Base-by-base conservation (phyloP, 345 rosid species). In the Brassica incana region DNA sequence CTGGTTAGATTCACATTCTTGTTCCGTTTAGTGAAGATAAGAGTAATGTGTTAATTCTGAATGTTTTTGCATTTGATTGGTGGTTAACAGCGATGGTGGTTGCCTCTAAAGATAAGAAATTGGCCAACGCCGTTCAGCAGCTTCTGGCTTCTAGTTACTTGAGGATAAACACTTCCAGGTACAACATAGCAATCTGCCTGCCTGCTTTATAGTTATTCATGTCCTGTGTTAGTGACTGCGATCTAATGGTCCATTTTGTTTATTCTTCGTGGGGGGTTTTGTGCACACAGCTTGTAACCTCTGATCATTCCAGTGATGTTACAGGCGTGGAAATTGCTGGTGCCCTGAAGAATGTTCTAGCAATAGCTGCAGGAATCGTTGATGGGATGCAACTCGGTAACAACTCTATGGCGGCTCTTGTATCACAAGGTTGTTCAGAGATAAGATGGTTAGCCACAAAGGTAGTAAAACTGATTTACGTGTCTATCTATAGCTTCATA, bases 361-460 rank as follows among this genome's bases (percentile, higher is more conserved):
- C 98, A 40, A 94, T 92, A 78, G 97, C 98, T 23, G 97, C 97
- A 61, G 98, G 98, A 67, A 94, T 92, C 75, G 96, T 94, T 82
- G 96, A 88, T 69, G 97, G 98, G 64, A 87, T 94, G 97, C 76
- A 92, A 73, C 97, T 94, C 4, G 97, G 98, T 38, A 88, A 94
- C 88, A 92, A 94, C 83, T 94, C 98, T 67, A 92, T 92, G 98
- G 98, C 98, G 71, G 97, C 97, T 80, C 94, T 94, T 62, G 98
- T 94, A 36, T 85, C 97, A 27, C 97, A 92, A 84, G 98, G 98
- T 81, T 94, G 97, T 81, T 88, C 96, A 14, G 98, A 94, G 88
- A 92, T 92, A 78, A 88, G 97, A 73, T 94, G 97, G 97, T 84
- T 92, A 33, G 96, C 97, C 71, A 94, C 97, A 32, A 92, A 90